Conservation (phyloP, 176 grass and related monocot genomes). For the Chrysopogon serrulatus region DNA sequence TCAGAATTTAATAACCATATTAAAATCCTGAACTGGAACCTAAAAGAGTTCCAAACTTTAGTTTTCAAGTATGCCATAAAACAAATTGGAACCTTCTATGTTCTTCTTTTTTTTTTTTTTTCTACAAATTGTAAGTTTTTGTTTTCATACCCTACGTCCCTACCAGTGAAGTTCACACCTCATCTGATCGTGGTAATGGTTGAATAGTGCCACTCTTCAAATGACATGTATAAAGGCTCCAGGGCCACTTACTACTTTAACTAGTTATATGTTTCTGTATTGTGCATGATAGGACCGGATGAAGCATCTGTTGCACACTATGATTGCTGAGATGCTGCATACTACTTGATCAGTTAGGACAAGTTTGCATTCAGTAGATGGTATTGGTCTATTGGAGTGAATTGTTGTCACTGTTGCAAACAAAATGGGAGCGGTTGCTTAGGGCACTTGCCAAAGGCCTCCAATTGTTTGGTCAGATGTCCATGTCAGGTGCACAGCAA, state of each 20-base stretch:
- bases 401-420: neutral
- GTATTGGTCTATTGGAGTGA: neutral
- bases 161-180: neutral
- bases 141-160: neutral
- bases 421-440: slow-evolving; percentile 1
- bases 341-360: slow-evolving; percentile 5
- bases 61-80: neutral
- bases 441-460: slow-evolving; percentile 18
- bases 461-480: slow-evolving; percentile 29
- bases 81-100: neutral
- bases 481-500: slow-evolving; percentile 32
- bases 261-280: slow-evolving; percentile 1
- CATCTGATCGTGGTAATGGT: neutral
- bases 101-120: no score
- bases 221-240: neutral
- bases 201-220: slow-evolving; percentile 12
- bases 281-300: neutral
- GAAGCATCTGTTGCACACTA: neutral
- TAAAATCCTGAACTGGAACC: neutral
- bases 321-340: neutral
- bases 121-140: neutral
- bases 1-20: neutral
- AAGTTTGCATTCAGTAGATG: slow-evolving; percentile 17
- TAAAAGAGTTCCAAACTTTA: neutral
- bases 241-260: neutral